Evolutionary conservation across 345 rosid species (phyloP).

Genomic region (Citrus inodora): DNA sequence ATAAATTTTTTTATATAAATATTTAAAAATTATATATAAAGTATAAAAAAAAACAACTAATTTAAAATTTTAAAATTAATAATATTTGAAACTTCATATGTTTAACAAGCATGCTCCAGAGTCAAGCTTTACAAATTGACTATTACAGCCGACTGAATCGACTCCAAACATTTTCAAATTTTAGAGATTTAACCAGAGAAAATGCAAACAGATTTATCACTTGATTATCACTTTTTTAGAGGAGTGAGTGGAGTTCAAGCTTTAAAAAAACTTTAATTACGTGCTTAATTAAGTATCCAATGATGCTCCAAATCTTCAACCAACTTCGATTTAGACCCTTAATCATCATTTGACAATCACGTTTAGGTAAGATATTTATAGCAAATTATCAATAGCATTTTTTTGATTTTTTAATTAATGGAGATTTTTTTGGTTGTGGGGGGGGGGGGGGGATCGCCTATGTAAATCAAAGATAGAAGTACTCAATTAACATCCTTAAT

Average conservation of each 20-base stretch:
- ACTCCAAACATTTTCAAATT: neutral
- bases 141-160: too few relatives aligned
- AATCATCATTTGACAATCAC: neutral
- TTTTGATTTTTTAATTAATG: neutral
- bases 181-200: neutral
- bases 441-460: neutral
- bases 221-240: neutral
- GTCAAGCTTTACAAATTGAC: too few relatives aligned
- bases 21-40: too few relatives aligned
- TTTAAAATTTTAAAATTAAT: too few relatives aligned
- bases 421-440: too few relatives aligned
- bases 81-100: too few relatives aligned
- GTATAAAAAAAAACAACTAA: too few relatives aligned
- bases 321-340: conserved; percentile 6
- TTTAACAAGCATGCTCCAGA: too few relatives aligned
- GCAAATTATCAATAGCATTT: neutral
- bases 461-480: neutral
- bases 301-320: neutral
- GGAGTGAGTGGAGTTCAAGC: neutral
- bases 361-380: conserved; percentile 3
- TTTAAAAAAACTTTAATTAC: neutral
- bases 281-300: neutral
- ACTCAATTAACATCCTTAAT: neutral
- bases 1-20: too few relatives aligned
- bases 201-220: neutral